A percentile compares a stretch with the other conserved stretches of the same genome.
Evolutionary conservation across 768 basidiomycete species (phyloP).

Genomic region (Trametes gibbosa): DNA sequence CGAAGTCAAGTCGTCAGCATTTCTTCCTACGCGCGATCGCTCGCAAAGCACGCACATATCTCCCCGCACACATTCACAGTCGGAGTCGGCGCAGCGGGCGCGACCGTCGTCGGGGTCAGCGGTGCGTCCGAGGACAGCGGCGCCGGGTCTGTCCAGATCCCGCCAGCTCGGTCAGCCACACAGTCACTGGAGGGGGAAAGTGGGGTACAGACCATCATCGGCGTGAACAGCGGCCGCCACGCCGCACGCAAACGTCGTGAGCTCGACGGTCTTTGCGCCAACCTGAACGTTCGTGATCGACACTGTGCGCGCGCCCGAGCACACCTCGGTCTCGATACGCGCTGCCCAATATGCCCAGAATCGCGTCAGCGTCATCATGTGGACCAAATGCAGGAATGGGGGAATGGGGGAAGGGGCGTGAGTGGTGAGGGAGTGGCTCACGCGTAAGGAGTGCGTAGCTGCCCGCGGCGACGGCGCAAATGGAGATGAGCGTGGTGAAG

Average conservation of each 20-base stretch:
- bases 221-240: neutral
- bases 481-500: constrained; percentile 7
- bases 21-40: too few species aligned
- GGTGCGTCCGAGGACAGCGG: neutral
- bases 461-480: constrained; percentile 7
- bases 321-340: neutral
- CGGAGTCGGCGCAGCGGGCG: neutral
- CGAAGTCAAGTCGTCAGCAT: neutral
- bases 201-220: neutral
- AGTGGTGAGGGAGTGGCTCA: neutral
- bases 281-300: constrained; percentile 6
- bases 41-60: constrained; percentile 11
- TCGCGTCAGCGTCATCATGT: neutral
- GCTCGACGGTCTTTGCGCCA: constrained; percentile 7
- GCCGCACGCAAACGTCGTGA: constrained; percentile 14
- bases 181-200: too few species aligned
- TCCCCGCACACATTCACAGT: constrained; percentile 12
- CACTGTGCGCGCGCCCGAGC: neutral
- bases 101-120: neutral
- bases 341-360: neutral
- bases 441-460: constrained; percentile 7
- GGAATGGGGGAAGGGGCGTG: neutral
- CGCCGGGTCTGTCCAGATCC: too few species aligned
- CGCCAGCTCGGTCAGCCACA: too few species aligned
- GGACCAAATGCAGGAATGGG: neutral